Evolutionary conservation across 106 monocot genomes (phyloP), one percentile per base, ranked within the genome.

Genomic region (Vanilla planifolia): DNA sequence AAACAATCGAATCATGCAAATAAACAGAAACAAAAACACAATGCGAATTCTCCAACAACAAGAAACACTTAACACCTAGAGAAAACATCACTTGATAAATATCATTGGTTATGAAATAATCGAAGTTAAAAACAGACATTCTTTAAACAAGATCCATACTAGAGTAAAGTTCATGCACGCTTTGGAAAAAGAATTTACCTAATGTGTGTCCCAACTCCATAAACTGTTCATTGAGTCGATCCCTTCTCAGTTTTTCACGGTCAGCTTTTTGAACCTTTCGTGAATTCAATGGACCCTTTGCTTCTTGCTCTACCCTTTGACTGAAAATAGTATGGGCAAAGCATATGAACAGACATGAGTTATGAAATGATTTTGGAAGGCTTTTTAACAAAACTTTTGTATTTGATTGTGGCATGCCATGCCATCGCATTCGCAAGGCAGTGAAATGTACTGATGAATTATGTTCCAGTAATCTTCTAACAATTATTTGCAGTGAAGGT

Each of bases 181-280:
- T 53, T 53, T 27, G 27, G 4, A 30, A 53, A 57, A 21, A 10
- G 35, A 35, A 35, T 24, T 53, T 79, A 96, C 95, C 95, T 60
- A 96, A 53, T 55, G 79, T 75, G 26, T 69, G 81, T 77, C 90
- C 90, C 51, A 96, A 58, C 63, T 96, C 90, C 48, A 68, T 6
- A 64, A 90, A 96, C 64, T 96, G 90, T 47, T 90, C 87, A 55
- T 96, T 96, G 32, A 96, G 73, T 43, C 84, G 78, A 77, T 87
- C 84, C 41, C 95, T 80, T 71, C 95, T 90, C 74, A 90, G 48
- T 69, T 96, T 96, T 70, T 96, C 95, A 19, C 95, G 80, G 16
- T 90, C 95, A 57, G 95, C 95, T 79, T 96, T 96, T 60, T 90
- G 95, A 61, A 77, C 75, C 71, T 91, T 96, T 45, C 86, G 73